Percentiles rank a stretch among this genome's conserved stretches.
phyloP scores from a whole-genome alignment of 345 rosid genomes.

The Eutrema yunnanense region DNA sequence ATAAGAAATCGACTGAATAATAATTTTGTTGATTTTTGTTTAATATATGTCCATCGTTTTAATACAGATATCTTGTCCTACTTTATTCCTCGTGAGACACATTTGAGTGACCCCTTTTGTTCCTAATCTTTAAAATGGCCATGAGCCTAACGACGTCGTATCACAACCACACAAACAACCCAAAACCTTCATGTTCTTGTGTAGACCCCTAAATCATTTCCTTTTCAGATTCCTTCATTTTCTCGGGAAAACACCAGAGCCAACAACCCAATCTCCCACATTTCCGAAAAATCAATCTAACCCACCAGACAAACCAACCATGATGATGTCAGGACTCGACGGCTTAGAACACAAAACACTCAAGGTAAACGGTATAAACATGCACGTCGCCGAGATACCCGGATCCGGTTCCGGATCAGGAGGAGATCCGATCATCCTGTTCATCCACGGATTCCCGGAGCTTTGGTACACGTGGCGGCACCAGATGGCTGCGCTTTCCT shows the following conservation, averaged over 20 bases:
- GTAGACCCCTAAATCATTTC: background rate
- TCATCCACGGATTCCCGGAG: constrained; percentile 83
- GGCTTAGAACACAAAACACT: constrained; percentile 48
- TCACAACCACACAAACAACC: background rate
- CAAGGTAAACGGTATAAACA: constrained; percentile 52
- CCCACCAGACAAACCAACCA: background rate
- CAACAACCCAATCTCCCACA: background rate
- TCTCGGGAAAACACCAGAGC: background rate
- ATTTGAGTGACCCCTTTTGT: background rate
- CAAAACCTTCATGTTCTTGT: background rate
- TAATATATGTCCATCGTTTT: background rate
- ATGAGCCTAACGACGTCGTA: background rate
- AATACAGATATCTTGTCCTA: background rate
- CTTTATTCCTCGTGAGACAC: background rate
- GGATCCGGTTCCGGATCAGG: constrained; percentile 25
- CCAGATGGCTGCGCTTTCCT: constrained; percentile 57
- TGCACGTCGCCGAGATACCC: constrained; percentile 75
- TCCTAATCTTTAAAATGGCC: background rate
- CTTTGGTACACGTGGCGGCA: constrained; percentile 89
- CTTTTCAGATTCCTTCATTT: constrained; percentile 2
- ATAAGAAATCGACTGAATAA: background rate
- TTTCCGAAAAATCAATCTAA: background rate
- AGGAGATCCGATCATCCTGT: constrained; percentile 42
- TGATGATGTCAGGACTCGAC: constrained; percentile 32
- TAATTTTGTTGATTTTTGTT: background rate